Evolutionary conservation across 768 basidiomycete genomes (phyloP).

Genomic region (Sporobolomyces phaffii): DNA sequence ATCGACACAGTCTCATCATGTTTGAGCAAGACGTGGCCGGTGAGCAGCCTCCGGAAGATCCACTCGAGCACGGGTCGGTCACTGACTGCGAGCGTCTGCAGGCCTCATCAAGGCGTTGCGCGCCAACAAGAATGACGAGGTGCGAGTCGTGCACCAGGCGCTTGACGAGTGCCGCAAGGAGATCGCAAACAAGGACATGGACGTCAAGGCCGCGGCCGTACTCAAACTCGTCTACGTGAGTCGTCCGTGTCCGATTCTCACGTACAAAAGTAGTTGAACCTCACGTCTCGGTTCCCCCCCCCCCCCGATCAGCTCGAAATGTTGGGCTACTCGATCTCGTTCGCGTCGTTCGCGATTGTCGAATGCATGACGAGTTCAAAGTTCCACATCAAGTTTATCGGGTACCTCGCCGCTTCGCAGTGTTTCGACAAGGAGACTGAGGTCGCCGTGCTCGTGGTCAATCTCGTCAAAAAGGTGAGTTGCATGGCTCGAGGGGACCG

Average conservation of each 20-base stretch:
- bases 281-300: too few relatives aligned
- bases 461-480: constrained; percentile 83
- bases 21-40: constrained; percentile 34
- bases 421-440: constrained; percentile 92
- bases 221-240: constrained; percentile 94
- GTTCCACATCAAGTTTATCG: constrained; percentile 86
- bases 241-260: too few relatives aligned
- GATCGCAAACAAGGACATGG: constrained; percentile 90
- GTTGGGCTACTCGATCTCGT: constrained; percentile 81
- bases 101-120: constrained; percentile 63
- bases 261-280: too few relatives aligned
- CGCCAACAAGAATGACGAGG: constrained; percentile 88
- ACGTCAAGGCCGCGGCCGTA: constrained; percentile 87
- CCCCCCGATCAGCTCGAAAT: constrained; percentile 72
- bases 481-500: too few relatives aligned
- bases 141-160: constrained; percentile 82
- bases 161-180: constrained; percentile 91
- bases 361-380: constrained; percentile 95
- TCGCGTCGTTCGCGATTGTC: constrained; percentile 93
- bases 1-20: background rate
- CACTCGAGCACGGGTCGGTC: too few relatives aligned
- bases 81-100: background rate
- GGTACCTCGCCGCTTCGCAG: constrained; percentile 85
- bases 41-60: background rate
- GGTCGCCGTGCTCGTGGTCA: constrained; percentile 94